Percentiles rank a stretch among this genome's conserved stretches.
Conservation (phyloP, 345 rosid species). For the Gossypioides kirkii region DNA sequence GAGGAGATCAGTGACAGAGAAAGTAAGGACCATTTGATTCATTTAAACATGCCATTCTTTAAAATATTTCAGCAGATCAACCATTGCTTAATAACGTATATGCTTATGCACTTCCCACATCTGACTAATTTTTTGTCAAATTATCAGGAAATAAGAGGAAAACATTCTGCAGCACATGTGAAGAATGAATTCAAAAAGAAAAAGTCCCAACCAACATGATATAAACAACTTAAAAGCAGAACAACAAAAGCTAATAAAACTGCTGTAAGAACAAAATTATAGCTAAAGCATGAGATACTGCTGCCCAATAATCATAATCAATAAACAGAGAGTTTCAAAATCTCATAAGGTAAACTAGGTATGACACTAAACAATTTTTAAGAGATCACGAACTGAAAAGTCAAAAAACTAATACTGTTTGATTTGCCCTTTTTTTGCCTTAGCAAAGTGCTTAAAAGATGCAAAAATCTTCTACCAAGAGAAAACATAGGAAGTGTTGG, state of each 20-base stretch:
- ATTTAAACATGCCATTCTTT: constrained; percentile 14
- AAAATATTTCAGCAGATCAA: background rate
- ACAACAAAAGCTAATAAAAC: background rate
- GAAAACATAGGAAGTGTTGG: background rate
- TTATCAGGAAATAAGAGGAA: background rate
- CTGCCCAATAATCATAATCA: background rate
- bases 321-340: background rate
- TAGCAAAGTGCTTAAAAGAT: background rate
- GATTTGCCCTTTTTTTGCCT: background rate
- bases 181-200: background rate
- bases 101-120: background rate
- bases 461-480: background rate
- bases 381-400: background rate
- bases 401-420: background rate
- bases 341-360: background rate
- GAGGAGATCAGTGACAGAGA: constrained; percentile 16
- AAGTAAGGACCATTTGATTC: constrained; percentile 22
- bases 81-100: background rate
- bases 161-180: background rate
- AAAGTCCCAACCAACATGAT: background rate
- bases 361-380: background rate
- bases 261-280: background rate
- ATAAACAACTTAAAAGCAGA: background rate
- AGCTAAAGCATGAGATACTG: background rate
- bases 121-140: background rate